These are phyloP conservation scores for Nepenthes gracilis DNA, from an alignment of 148 eudicot genomes.

Conservation along the genomic window DNA sequence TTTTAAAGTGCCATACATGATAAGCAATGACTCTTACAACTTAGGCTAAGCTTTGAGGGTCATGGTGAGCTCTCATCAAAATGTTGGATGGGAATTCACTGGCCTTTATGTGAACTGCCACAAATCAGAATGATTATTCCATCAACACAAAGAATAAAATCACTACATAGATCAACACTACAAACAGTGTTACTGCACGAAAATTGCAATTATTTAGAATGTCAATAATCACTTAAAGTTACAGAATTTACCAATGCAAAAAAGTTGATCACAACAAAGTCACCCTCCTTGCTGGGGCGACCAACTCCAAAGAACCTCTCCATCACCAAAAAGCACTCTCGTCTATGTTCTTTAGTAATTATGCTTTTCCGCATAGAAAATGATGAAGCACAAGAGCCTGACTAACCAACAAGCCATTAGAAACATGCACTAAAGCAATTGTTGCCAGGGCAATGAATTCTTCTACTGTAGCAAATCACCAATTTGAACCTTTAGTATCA, in stretches of 20 bases:
- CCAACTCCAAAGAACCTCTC: slow-evolving; percentile 61
- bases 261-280: slow-evolving; percentile 75
- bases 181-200: neutral
- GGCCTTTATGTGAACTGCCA: too few relatives aligned
- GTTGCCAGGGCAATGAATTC: neutral
- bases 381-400: slow-evolving; percentile 25
- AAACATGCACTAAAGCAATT: neutral
- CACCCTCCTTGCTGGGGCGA: slow-evolving; percentile 29
- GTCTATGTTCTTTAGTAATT: slow-evolving; percentile 46
- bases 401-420: slow-evolving; percentile 9
- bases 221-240: neutral
- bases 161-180: neutral
- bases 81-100: too few relatives aligned
- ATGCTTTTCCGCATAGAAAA: slow-evolving; percentile 43
- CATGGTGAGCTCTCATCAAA: too few relatives aligned
- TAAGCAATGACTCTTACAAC: too few relatives aligned
- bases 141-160: too few relatives aligned
- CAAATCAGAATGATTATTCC: too few relatives aligned
- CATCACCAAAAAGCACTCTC: slow-evolving; percentile 46
- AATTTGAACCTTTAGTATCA: slow-evolving; percentile 25
- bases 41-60: too few relatives aligned
- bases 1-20: too few relatives aligned
- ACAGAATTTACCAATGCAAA: slow-evolving; percentile 57
- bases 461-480: neutral
- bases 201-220: neutral